Evolutionary conservation across 192 early-diverging fungal species (phyloP).

Genomic region (Lobosporangium transversale): DNA sequence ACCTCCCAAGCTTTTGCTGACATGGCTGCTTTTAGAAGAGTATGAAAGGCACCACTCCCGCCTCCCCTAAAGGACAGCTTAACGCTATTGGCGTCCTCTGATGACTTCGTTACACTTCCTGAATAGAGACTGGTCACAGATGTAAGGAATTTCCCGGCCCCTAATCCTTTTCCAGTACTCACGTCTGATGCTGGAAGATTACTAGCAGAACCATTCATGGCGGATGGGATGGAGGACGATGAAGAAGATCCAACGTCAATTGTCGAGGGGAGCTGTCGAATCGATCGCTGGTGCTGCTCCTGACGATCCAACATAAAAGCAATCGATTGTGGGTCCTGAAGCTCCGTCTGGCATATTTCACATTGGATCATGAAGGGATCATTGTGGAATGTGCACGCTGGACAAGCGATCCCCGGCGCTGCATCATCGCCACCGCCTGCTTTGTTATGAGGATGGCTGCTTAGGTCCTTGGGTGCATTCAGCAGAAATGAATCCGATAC

Average conservation of each 20-base stretch:
- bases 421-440: background rate
- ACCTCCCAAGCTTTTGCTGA: slow-evolving; percentile 73
- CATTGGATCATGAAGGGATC: slow-evolving; percentile 81
- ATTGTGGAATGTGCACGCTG: slow-evolving; percentile 90
- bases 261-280: slow-evolving; percentile 25
- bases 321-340: slow-evolving; percentile 52
- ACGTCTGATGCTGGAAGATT: background rate
- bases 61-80: slow-evolving; percentile 86
- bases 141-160: slow-evolving; percentile 5
- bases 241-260: background rate
- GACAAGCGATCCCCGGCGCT: slow-evolving; percentile 63
- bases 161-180: background rate
- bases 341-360: slow-evolving; percentile 84
- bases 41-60: slow-evolving; percentile 69
- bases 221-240: background rate
- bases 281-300: slow-evolving; percentile 44
- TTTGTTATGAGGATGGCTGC: background rate
- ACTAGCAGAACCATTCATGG: no score
- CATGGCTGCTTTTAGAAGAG: slow-evolving; percentile 71
- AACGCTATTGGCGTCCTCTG: slow-evolving; percentile 53
- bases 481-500: slow-evolving; percentile 21
- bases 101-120: slow-evolving; percentile 10
- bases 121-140: slow-evolving; percentile 15
- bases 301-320: slow-evolving; percentile 41
- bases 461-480: slow-evolving; percentile 2